These are phyloP conservation scores for Trametes gibbosa DNA, from an alignment of 768 basidiomycete species.

Conservation along the genomic window DNA sequence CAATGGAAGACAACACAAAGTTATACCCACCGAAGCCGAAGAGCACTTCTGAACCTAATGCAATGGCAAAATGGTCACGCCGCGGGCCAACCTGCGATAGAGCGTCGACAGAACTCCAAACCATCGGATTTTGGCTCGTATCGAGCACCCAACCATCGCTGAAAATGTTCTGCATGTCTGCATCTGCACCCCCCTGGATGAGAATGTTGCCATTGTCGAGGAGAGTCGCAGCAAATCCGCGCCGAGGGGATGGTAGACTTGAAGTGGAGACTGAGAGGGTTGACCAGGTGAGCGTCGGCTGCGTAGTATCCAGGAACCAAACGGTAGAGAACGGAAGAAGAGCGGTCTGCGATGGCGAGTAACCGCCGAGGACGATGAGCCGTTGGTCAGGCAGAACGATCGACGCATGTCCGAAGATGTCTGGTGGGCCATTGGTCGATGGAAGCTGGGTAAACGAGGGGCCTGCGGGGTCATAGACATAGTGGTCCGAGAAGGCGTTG, in stretches of 20 bases:
- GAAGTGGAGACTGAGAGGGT: slow-evolving; percentile 36
- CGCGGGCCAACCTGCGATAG: slow-evolving; percentile 60
- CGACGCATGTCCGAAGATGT: slow-evolving; percentile 70
- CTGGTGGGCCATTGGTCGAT: slow-evolving; percentile 56
- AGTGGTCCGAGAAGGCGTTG: slow-evolving; percentile 59
- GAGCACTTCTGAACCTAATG: slow-evolving; percentile 57
- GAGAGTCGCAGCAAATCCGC: slow-evolving; percentile 56
- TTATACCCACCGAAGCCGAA: slow-evolving; percentile 71
- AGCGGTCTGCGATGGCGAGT: slow-evolving; percentile 41
- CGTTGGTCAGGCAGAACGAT: slow-evolving; percentile 67
- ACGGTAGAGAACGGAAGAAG: slow-evolving; percentile 58
- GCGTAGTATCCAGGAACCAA: slow-evolving; percentile 62
- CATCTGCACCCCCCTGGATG: slow-evolving; percentile 78
- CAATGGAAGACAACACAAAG: slow-evolving; percentile 39
- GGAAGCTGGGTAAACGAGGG: slow-evolving; percentile 57
- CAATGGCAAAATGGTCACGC: slow-evolving; percentile 73
- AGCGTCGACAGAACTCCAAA: slow-evolving; percentile 52
- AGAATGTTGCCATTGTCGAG: slow-evolving; percentile 55
- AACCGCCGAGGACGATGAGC: slow-evolving; percentile 76
- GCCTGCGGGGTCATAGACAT: slow-evolving; percentile 50
- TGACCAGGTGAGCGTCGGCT: slow-evolving; percentile 49
- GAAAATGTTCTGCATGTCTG: slow-evolving; percentile 44
- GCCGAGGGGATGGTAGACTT: slow-evolving; percentile 53
- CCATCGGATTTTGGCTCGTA: slow-evolving; percentile 51
- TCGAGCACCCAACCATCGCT: slow-evolving; percentile 73